These are phyloP conservation scores for Candida gorgasii DNA, from an alignment of 805 yeast species.

Conservation along the genomic window DNA sequence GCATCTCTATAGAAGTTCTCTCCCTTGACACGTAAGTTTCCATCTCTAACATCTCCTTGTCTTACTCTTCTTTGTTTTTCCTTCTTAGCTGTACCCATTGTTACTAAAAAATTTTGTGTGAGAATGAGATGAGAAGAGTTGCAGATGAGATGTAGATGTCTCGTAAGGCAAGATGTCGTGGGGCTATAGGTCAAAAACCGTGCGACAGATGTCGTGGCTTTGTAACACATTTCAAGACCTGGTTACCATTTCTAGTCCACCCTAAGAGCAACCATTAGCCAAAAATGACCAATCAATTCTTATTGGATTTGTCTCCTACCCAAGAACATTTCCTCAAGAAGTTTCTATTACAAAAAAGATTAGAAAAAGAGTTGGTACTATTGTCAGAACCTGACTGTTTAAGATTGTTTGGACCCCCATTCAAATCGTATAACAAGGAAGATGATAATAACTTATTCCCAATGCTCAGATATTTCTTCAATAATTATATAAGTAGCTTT, in stretches of 20 bases:
- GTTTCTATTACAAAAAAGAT: slow-evolving; percentile 64
- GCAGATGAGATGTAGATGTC: slow-evolving; percentile 13
- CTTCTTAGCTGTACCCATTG: slow-evolving; percentile 91
- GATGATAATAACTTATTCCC: slow-evolving; percentile 49
- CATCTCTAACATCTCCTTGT: slow-evolving; percentile 80
- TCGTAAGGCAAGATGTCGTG: slow-evolving; percentile 3
- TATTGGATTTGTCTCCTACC: slow-evolving; percentile 45
- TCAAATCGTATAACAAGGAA: slow-evolving; percentile 36
- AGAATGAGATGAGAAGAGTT: slow-evolving; percentile 7
- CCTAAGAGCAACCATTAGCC: too few relatives aligned
- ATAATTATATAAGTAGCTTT: slow-evolving; percentile 61
- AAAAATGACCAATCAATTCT: slow-evolving; percentile 12
- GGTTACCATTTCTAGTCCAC: too few relatives aligned
- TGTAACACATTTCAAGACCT: background rate
- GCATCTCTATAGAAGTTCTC: slow-evolving; percentile 96
- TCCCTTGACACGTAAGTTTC: slow-evolving; percentile 91
- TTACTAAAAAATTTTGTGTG: slow-evolving; percentile 11
- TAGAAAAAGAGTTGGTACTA: slow-evolving; percentile 60
- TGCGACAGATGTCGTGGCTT: background rate
- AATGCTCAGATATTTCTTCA: slow-evolving; percentile 63
- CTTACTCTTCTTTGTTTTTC: slow-evolving; percentile 86
- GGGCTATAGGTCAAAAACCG: background rate
- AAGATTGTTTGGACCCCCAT: slow-evolving; percentile 77
- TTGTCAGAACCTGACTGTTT: slow-evolving; percentile 65
- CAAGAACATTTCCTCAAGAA: slow-evolving; percentile 90